phyloP scores from a whole-genome alignment of 2,329 filamentous ascomycete species.

The Truncatella angustata region DNA sequence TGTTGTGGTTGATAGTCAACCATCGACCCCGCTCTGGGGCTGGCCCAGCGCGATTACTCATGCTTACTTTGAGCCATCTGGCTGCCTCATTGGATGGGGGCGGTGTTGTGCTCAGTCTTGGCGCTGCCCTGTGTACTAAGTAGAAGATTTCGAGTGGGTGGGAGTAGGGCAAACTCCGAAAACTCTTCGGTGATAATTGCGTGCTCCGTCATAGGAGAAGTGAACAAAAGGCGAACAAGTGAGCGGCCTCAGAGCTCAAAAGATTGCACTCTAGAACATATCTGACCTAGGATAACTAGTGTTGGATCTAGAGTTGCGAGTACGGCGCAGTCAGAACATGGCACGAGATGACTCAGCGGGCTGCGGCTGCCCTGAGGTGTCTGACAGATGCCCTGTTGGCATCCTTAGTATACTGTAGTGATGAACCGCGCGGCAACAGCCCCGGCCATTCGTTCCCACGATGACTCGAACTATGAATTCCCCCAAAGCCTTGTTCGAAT shows the following conservation, averaged over 20 bases:
- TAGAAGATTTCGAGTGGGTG: too few species aligned
- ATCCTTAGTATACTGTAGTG: too few species aligned
- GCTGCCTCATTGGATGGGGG: constrained; percentile 12
- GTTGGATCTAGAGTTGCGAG: background rate
- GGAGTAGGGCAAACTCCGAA: too few species aligned
- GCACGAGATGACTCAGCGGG: background rate
- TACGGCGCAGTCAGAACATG: background rate
- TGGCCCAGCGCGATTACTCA: constrained; percentile 7
- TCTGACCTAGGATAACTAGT: too few species aligned
- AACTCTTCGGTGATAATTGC: background rate
- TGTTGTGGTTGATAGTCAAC: background rate
- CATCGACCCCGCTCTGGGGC: constrained; percentile 2
- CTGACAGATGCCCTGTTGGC: too few species aligned
- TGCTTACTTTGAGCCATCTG: background rate
- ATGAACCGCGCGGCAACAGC: background rate
- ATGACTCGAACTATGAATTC: too few species aligned
- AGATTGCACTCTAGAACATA: too few species aligned
- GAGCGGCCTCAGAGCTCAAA: too few species aligned
- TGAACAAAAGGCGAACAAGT: too few species aligned
- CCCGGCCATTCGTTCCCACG: too few species aligned
- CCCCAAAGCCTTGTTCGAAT: too few species aligned
- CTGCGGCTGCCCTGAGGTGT: background rate
- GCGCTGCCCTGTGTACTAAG: too few species aligned
- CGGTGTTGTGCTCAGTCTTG: constrained; percentile 1
- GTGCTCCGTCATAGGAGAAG: background rate